phyloP scores from a whole-genome alignment of 2,329 filamentous ascomycete genomes.

The Torrubiella hemipterigena region DNA sequence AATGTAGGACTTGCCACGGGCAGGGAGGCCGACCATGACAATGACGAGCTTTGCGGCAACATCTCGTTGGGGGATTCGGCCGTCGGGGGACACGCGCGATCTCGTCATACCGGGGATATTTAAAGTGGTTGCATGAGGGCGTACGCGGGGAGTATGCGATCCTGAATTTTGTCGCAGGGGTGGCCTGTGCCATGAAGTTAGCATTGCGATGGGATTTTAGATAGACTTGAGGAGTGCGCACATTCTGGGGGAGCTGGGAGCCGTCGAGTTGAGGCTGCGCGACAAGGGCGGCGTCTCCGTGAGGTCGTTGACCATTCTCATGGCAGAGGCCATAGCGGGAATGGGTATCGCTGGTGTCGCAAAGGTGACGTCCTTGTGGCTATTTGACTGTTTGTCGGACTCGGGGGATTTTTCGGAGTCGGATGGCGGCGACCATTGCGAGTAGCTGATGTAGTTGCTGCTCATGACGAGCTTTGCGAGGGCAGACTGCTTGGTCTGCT shows the following conservation, averaged over 20 bases:
- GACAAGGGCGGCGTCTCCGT: constrained; percentile 43
- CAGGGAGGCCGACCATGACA: constrained; percentile 94
- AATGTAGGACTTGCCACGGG: constrained; percentile 94
- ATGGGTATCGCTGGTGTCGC: constrained; percentile 14
- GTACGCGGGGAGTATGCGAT: constrained; percentile 62
- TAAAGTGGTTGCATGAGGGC: constrained; percentile 80
- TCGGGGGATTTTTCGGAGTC: constrained; percentile 18
- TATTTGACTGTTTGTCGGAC: constrained; percentile 21
- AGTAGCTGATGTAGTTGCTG: constrained; percentile 25
- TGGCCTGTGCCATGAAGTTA: constrained; percentile 34
- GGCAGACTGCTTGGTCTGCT: constrained; percentile 27
- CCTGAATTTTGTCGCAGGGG: constrained; percentile 64
- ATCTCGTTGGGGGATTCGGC: constrained; percentile 84
- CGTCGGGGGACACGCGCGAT: constrained; percentile 90
- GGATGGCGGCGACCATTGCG: constrained; percentile 18
- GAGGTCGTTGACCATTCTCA: constrained; percentile 29
- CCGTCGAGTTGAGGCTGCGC: constrained; percentile 45
- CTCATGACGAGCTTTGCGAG: constrained; percentile 34
- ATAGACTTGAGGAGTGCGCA: constrained; percentile 21
- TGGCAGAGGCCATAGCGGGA: constrained; percentile 26
- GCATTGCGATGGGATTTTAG: constrained; percentile 5
- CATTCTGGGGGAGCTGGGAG: constrained; percentile 47
- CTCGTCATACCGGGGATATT: constrained; percentile 95
- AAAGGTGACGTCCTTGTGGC: constrained; percentile 17
- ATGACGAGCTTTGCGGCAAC: constrained; percentile 95